Base-by-base conservation (phyloP, 2,329 filamentous ascomycete species). In the Trematosphaeria pertusa region DNA sequence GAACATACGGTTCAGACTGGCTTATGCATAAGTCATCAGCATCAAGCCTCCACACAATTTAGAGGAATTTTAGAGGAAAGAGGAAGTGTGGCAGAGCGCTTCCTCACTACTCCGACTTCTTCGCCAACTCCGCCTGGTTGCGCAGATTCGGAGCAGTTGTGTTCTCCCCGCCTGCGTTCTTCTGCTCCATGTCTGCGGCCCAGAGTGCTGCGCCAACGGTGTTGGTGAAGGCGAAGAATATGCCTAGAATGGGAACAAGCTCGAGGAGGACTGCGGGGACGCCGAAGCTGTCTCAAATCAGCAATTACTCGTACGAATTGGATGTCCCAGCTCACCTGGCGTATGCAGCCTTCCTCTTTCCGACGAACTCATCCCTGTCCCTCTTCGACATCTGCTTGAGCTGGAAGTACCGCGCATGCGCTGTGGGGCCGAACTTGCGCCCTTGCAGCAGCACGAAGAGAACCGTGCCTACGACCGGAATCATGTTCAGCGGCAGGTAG, bases 151-250 rank as follows among this genome's bases (percentile, higher is more conserved):
- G 69, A 1, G 70, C 69, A 2, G 69, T 72, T 2, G 62, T 68
- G 44, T 55, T 56, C 18, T 56, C 52, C 4, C 57, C 50, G 22
- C 46, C 54, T 6, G 49, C 37, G 18, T 42, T 53, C 24, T 51
- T 52, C 43, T 67, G 47, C 70, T 95, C 91, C 48, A 95, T 83
- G 70, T 95, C 91, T 14, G 90, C 89, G 31, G 93, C 92, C 91
- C 91, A 97, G n/a, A 97, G 76, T 6, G 93, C 93, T 43, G 92
- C 93, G 6, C 91, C 93, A 48, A 96, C 91, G 1, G 89, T 88
- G 70, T 96, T 97, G 12, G 91, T 96, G 70, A 95, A 97, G 0
- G 88, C 82, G 65, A 96, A 96, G 50, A 93, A 80, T 42, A 96
- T 87, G 5, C 89, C 92, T 5, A 81, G 84, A 51, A 97, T 76